Percentiles rank a stretch among this genome's conserved stretches.
phyloP scores from a whole-genome alignment of 2,329 filamentous ascomycete species.

The Colletotrichum nymphaeae region DNA sequence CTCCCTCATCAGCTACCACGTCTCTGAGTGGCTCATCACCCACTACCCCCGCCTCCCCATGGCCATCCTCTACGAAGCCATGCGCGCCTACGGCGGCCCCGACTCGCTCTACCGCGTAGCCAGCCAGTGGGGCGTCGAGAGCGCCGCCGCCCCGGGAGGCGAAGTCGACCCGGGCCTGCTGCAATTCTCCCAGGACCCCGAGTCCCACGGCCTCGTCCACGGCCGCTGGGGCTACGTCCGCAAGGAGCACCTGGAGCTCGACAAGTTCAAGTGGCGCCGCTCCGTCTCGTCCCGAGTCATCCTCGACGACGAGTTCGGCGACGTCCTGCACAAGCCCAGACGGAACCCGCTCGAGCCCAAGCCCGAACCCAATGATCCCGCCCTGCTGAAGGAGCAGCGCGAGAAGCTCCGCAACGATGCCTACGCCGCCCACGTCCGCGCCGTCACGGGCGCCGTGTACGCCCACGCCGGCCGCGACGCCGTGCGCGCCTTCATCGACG shows the following conservation, averaged over 20 bases:
- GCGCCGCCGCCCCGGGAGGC: slow-evolving; percentile 84
- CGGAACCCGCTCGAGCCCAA: slow-evolving; percentile 36
- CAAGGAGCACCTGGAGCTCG: slow-evolving; percentile 58
- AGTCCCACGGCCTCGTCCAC: slow-evolving; percentile 53
- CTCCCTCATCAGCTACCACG: slow-evolving; percentile 88
- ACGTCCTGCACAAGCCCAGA: slow-evolving; percentile 54
- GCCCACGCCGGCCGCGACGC: slow-evolving; percentile 82
- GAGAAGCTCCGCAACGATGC: slow-evolving; percentile 82
- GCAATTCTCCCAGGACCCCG: slow-evolving; percentile 74
- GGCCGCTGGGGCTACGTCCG: slow-evolving; percentile 64
- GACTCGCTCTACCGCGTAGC: slow-evolving; percentile 80
- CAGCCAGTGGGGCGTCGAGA: slow-evolving; percentile 91
- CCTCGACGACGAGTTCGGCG: slow-evolving; percentile 87
- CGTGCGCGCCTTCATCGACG: slow-evolving; percentile 84
- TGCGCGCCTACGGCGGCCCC: slow-evolving; percentile 85
- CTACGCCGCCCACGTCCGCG: slow-evolving; percentile 81
- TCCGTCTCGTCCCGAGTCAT: slow-evolving; percentile 82
- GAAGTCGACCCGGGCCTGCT: slow-evolving; percentile 94
- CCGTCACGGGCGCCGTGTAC: slow-evolving; percentile 87
- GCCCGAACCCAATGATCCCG: slow-evolving; percentile 16
- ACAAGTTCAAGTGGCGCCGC: slow-evolving; percentile 69
- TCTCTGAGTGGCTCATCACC: slow-evolving; percentile 87
- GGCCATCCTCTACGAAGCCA: slow-evolving; percentile 85
- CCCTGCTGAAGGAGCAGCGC: slow-evolving; percentile 41
- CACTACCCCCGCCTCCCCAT: slow-evolving; percentile 92